A percentile compares a stretch with the other conserved stretches of the same genome.
phyloP scores from a whole-genome alignment of 2,329 filamentous ascomycete species.

The Fusarium sp. region DNA sequence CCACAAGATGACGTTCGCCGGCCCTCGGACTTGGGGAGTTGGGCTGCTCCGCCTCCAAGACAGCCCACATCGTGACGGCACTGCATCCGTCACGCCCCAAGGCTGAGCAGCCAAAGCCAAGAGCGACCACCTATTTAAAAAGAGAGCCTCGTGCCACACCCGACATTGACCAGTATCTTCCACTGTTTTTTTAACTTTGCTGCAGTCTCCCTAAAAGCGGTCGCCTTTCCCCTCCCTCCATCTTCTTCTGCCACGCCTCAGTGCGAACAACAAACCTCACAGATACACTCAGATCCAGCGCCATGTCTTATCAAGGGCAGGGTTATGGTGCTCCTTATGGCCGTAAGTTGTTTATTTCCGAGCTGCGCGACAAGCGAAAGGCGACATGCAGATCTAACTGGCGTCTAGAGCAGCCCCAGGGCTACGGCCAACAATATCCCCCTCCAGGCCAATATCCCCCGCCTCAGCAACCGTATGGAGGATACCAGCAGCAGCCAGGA shows the following conservation, averaged over 20 bases:
- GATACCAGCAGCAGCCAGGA: conserved; percentile 56
- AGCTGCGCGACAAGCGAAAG: background rate
- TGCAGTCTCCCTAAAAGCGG: background rate
- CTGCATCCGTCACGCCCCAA: conserved; percentile 36
- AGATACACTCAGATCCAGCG: conserved; percentile 30
- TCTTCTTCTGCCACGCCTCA: conserved; percentile 21
- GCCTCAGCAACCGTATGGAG: conserved; percentile 48
- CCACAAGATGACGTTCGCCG: conserved; percentile 35
- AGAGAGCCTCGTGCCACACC: conserved; percentile 30
- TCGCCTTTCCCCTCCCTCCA: conserved; percentile 18
- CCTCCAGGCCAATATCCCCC: conserved; percentile 52
- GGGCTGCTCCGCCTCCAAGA: conserved; percentile 34
- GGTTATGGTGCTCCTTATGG: conserved; percentile 53
- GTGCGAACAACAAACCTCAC: conserved; percentile 10
- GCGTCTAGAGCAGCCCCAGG: conserved; percentile 55
- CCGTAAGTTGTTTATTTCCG: conserved; percentile 51
- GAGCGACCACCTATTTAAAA: conserved; percentile 21
- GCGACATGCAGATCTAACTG: conserved; percentile 30
- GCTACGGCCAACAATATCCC: conserved; percentile 58
- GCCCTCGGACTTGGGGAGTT: conserved; percentile 22
- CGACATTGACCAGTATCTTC: background rate
- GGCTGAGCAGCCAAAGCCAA: conserved; percentile 36
- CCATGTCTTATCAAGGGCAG: conserved; percentile 57
- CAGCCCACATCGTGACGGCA: conserved; percentile 38
- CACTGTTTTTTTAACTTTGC: conserved; percentile 18